phyloP scores from a whole-genome alignment of 257 asterid species.

The Gentiana dahurica region DNA sequence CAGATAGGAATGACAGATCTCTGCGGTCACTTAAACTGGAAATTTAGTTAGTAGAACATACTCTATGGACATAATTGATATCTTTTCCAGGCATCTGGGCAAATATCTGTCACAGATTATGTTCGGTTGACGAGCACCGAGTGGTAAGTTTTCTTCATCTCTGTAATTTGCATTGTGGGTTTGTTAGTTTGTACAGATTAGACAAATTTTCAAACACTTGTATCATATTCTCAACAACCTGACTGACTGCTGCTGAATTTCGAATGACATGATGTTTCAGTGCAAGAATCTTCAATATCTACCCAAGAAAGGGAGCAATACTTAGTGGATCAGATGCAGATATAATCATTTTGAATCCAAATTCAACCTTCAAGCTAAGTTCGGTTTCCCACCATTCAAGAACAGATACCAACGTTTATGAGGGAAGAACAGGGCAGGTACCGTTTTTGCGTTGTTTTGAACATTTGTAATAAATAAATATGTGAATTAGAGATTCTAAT shows the following conservation, averaged over 20 bases:
- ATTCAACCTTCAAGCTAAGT: conserved; percentile 70
- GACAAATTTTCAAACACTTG: background rate
- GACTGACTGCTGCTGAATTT: conserved; percentile 7
- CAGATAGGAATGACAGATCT: background rate
- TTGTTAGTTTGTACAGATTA: background rate
- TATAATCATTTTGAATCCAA: conserved; percentile 78
- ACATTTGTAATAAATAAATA: too few relatives aligned
- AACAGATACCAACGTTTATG: conserved; percentile 80
- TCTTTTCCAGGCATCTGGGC: conserved; percentile 59
- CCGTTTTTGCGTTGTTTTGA: background rate
- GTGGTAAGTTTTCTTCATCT: conserved; percentile 37
- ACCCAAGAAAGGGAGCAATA: conserved; percentile 92
- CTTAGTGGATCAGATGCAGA: conserved; percentile 93
- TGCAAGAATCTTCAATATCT: conserved; percentile 83
- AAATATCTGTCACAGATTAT: conserved; percentile 66
- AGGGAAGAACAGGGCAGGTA: conserved; percentile 86
- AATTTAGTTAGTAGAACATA: background rate
- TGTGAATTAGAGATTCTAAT: too few relatives aligned
- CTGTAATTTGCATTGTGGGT: background rate
- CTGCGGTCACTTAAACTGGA: background rate
- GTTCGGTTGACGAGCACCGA: conserved; percentile 84
- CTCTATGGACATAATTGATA: background rate
- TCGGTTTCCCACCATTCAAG: conserved; percentile 74
- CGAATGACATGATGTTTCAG: conserved; percentile 25
- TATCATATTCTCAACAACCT: background rate